Base-by-base conservation (phyloP, 495 filamentous ascomycete genomes). In the Neurospora hispaniola region DNA sequence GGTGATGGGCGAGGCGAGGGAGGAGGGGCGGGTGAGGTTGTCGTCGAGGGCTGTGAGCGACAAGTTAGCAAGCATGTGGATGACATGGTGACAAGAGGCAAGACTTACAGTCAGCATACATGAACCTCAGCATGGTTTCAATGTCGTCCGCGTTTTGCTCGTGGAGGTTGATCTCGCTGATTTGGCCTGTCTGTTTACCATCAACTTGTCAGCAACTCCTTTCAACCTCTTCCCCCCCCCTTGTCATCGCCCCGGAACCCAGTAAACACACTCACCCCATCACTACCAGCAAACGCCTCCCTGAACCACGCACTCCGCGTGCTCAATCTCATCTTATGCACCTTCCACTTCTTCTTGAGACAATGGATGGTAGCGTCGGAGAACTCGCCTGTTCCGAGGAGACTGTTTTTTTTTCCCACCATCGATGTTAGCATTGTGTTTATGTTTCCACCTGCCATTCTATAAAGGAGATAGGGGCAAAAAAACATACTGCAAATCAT, bases 241-340 rank as follows among this genome's bases (percentile, higher is more conserved):
- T 38, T 0, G 4, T 2, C 35, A 38, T 38, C 4, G 35, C 35
- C 35, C 35, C 5, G 35, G 4, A 38, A 38, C 0, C 35, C 27
- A 27, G 35, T 0, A 6, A 6, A 38, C 0, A 38, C 5, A 38
- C 54, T 62, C 12, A 62, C 54, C 23, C 54, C 54, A 62, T 31
- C 23, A 62, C 54, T 31, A 62, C 27, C 54, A 62, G 54, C 54
- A 27, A 76, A 73, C 9, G 71, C 72, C n/a, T 69, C 6, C 2
- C 4, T 39, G n/a, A 78, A 78, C 75, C 75, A 78, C 1, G 27
- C 40, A 4, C 72, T 75, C 12, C 74, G 69, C 0, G 72, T 44
- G 71, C 68, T 72, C 40, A 78, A n/a, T 7, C 72, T 72, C 27
- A 71, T 71, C 42, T 73, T 74, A 44, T 78, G 77, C n/a, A 77